These are phyloP conservation scores for Malassezia sp. DNA, from an alignment of 1,284 basidiomycete species.

Conservation along the genomic window DNA sequence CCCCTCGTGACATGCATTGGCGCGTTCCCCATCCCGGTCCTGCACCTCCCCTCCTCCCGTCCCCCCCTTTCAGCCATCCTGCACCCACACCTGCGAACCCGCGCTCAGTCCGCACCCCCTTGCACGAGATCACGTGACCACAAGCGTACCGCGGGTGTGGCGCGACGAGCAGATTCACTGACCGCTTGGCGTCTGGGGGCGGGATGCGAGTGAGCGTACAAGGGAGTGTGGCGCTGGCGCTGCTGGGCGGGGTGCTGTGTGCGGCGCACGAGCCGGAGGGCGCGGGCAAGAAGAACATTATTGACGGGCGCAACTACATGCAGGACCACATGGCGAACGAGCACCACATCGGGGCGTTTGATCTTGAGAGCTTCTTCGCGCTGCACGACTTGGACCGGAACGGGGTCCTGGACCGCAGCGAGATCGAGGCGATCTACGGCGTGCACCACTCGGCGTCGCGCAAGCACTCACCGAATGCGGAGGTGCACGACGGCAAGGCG, in stretches of 20 bases:
- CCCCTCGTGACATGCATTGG: no score
- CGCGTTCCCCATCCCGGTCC: no score
- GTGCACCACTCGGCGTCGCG: constrained; percentile 88
- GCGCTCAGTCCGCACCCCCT: not conserved
- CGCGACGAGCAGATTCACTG: no score
- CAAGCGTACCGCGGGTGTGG: not conserved
- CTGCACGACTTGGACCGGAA: constrained; percentile 75
- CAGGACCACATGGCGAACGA: constrained; percentile 45
- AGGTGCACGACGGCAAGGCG: constrained; percentile 72
- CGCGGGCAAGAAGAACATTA: not conserved
- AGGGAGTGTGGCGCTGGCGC: not conserved
- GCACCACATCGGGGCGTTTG: constrained; percentile 47
- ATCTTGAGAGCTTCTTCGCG: constrained; percentile 53
- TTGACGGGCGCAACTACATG: constrained; percentile 38
- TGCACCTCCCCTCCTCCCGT: no score
- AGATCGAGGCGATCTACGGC: constrained; percentile 54
- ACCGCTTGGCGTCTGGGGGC: no score
- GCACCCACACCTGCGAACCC: no score
- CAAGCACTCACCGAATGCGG: constrained; percentile 67
- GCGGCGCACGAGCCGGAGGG: constrained; percentile 3
- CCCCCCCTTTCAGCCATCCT: no score
- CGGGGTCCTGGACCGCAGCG: constrained; percentile 47
- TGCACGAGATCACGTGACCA: not conserved
- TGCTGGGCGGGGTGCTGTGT: constrained; percentile 2
- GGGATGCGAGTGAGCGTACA: no score